Base-by-base conservation (phyloP, 129 eudicot species). In the Helianthus annuus region DNA sequence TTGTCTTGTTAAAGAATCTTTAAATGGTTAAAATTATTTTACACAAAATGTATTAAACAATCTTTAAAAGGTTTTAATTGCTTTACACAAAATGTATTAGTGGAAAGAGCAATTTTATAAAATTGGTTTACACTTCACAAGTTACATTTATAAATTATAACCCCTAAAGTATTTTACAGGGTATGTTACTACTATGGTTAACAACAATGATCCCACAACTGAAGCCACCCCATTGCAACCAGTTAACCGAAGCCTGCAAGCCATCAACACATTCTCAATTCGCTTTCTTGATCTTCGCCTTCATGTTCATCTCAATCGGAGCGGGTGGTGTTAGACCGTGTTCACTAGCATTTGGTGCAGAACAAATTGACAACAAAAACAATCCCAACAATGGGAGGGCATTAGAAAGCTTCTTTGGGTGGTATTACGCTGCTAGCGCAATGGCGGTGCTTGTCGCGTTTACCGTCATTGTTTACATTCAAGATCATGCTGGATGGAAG, bases 251-350 rank as follows among this genome's bases (percentile, higher is more conserved):
- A 48, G 58, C 27, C 22, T 90, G 96, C 76, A 66, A 81, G 76
- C 72, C 80, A n/a, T 76, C 96, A n/a, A 78, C 86, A 29, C 46
- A 80, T 6, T 64, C 70, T 1, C 96, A 90, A 68, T 73, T 71
- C 57, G 59, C 56, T 7, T 42, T 87, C 24, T 60, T 90, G 68
- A 24, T 85, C 19, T 79, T 80, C 27, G 79, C 95, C 42, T 90
- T 85, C 16, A 57, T 72, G n/a, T 68, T 90, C 61, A 90, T 90
- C 78, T 90, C 97, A 4, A 61, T 90, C 14, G 97, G 97, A 45
- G 95, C 95, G 6, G 97, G 97, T 39, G 97, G 97, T 15, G 73
- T 90, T 17, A 81, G 95, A 64, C 81, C 97, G 5, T 85, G 91
- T 70, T 90, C 97, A 51, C 66, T 84, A 36, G 91, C 95, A 66